These are phyloP conservation scores for Musa schizocarpa DNA, from an alignment of 176 grass and related monocot species.

Conservation along the genomic window DNA sequence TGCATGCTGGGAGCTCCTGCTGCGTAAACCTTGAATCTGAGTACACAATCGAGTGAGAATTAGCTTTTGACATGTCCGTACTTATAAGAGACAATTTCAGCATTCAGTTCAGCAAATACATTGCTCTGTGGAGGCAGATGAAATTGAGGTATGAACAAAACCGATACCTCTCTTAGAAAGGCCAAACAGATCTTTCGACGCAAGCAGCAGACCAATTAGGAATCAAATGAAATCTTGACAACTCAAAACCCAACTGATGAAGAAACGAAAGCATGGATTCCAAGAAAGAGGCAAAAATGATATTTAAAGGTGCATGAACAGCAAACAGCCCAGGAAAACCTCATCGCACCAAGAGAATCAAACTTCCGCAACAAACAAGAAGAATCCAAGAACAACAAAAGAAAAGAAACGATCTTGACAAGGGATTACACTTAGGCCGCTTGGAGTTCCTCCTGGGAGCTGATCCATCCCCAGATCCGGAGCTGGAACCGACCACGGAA, in stretches of 20 bases:
- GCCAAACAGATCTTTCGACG: not conserved
- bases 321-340: not conserved
- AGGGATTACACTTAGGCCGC: conserved; percentile 11
- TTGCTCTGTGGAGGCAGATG: not conserved
- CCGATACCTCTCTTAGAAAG: not conserved
- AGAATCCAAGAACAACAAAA: not conserved
- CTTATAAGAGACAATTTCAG: not conserved
- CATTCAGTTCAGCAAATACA: not conserved
- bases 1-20: conserved; percentile 31
- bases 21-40: conserved; percentile 30
- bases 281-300: not conserved
- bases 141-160: not conserved
- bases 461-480: not conserved
- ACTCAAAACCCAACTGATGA: not conserved
- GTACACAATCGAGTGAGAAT: conserved; percentile 1
- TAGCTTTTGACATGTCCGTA: not conserved
- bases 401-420: not conserved
- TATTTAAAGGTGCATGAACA: not conserved
- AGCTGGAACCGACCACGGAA: conserved; percentile 1
- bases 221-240: not conserved
- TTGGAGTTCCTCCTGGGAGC: not conserved
- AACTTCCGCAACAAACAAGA: not conserved
- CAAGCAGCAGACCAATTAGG: not conserved
- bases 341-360: not conserved
- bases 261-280: not conserved